Evolutionary conservation across 2,329 filamentous ascomycete genomes (phyloP).

Genomic region (Thermochaetoides dissita): DNA sequence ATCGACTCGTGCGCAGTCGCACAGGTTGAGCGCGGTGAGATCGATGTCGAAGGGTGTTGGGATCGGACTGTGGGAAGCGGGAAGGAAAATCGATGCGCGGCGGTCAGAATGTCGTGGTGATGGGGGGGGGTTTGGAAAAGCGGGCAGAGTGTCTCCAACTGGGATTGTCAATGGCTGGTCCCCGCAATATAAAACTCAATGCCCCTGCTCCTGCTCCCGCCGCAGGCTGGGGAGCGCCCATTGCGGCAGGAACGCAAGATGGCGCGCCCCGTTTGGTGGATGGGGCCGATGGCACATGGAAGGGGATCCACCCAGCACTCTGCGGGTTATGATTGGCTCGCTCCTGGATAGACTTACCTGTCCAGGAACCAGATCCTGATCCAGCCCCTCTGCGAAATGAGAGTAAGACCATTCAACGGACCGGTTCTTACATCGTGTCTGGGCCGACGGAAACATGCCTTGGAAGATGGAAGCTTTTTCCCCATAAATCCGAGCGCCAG

Average conservation of each 20-base stretch:
- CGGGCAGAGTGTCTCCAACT: conserved; percentile 5
- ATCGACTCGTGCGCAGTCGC: not conserved
- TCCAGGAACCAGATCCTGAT: conserved; percentile 7
- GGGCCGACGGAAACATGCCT: not conserved
- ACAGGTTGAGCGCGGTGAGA: not conserved
- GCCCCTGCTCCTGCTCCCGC: conserved; percentile 3
- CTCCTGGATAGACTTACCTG: conserved; percentile 6
- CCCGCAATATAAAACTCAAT: conserved; percentile 19
- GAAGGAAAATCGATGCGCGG: conserved; percentile 3
- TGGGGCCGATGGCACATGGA: conserved; percentile 7
- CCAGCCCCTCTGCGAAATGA: conserved; percentile 16
- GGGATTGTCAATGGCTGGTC: conserved; percentile 8
- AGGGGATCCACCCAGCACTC: conserved; percentile 8
- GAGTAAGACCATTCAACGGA: conserved; percentile 8
- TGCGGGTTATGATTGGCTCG: conserved; percentile 8
- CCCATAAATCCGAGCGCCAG: not conserved
- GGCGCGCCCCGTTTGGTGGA: conserved; percentile 8
- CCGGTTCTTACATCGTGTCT: conserved; percentile 2
- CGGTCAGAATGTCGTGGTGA: conserved; percentile 11
- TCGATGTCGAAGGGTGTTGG: not conserved
- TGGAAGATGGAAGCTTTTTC: conserved; percentile 1
- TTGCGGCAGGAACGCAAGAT: conserved; percentile 16
- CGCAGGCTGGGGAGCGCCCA: conserved; percentile 7
- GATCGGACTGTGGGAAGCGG: conserved; percentile 1
- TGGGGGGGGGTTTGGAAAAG: conserved; percentile 6